phyloP scores from a whole-genome alignment of 768 basidiomycete genomes.

The Melanogaster broomeanus region DNA sequence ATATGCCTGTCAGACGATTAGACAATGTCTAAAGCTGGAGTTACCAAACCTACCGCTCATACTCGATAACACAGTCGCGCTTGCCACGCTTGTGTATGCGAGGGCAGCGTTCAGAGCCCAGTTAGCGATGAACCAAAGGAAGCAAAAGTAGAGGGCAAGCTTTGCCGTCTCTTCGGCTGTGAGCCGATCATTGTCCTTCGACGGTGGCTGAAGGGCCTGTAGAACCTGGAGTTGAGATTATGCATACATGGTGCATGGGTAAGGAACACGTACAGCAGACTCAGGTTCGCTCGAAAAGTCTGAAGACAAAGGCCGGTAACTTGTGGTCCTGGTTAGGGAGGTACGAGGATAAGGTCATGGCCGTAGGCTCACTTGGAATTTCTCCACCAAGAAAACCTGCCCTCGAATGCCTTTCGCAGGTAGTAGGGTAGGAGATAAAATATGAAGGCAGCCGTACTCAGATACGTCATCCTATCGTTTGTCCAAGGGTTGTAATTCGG shows the following conservation, averaged over 20 bases:
- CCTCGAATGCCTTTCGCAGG: slow-evolving; percentile 33
- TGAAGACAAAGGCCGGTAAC: slow-evolving; percentile 27
- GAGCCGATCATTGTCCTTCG: slow-evolving; percentile 40
- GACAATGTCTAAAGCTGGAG: background rate
- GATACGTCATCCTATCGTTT: slow-evolving; percentile 73
- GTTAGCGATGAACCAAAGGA: slow-evolving; percentile 94
- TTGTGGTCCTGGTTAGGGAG: slow-evolving; percentile 7
- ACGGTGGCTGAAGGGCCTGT: slow-evolving; percentile 10
- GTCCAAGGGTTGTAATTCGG: background rate
- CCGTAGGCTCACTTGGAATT: slow-evolving; percentile 9
- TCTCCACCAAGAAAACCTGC: background rate
- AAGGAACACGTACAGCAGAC: slow-evolving; percentile 17
- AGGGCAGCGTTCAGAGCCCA: slow-evolving; percentile 87
- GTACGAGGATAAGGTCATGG: background rate
- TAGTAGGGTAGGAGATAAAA: slow-evolving; percentile 74
- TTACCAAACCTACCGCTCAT: slow-evolving; percentile 70
- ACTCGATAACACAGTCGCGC: slow-evolving; percentile 84
- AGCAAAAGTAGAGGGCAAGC: slow-evolving; percentile 79
- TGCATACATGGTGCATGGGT: background rate
- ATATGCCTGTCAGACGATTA: slow-evolving; percentile 66
- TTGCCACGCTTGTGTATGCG: slow-evolving; percentile 90
- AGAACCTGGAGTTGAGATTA: background rate
- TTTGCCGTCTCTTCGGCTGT: slow-evolving; percentile 70
- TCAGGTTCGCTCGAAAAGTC: slow-evolving; percentile 11
- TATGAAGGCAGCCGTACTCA: slow-evolving; percentile 88